These are phyloP conservation scores for Trichoderma citrinoviride DNA, from an alignment of 2,329 filamentous ascomycete species.

Conservation along the genomic window DNA sequence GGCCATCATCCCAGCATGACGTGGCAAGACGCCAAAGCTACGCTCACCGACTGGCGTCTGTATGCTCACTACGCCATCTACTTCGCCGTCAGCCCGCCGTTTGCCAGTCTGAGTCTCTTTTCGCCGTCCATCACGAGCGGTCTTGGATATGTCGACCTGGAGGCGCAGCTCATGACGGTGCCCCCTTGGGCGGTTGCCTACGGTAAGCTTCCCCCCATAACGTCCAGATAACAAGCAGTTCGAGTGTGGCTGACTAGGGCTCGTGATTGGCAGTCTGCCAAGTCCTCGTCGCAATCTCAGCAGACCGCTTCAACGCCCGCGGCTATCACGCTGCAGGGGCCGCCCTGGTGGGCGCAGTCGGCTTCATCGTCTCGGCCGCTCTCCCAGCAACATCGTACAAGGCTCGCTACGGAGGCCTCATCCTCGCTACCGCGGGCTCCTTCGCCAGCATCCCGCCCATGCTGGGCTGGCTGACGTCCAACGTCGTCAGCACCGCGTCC, in stretches of 20 bases:
- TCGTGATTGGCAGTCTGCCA: constrained; percentile 35
- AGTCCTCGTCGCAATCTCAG: constrained; percentile 53
- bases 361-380: constrained; percentile 61
- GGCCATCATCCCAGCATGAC: constrained; percentile 62
- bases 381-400: constrained; percentile 59
- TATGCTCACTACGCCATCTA: constrained; percentile 64
- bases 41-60: constrained; percentile 62
- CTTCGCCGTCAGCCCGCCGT: constrained; percentile 51
- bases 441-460: constrained; percentile 69
- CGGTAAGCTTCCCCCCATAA: constrained; percentile 31
- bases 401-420: constrained; percentile 65
- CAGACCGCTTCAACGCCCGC: constrained; percentile 59
- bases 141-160: constrained; percentile 48
- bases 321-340: constrained; percentile 44
- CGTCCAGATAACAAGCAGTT: background rate
- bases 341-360: constrained; percentile 45
- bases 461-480: constrained; percentile 68
- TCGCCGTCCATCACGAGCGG: constrained; percentile 60
- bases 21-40: constrained; percentile 67
- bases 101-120: constrained; percentile 60
- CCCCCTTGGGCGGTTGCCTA: constrained; percentile 63
- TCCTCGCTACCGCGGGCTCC: constrained; percentile 63
- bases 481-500: constrained; percentile 62
- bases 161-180: constrained; percentile 64
- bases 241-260: background rate